Evolutionary conservation across 495 filamentous ascomycete species (phyloP).

Genomic region (Penicillium manginii): DNA sequence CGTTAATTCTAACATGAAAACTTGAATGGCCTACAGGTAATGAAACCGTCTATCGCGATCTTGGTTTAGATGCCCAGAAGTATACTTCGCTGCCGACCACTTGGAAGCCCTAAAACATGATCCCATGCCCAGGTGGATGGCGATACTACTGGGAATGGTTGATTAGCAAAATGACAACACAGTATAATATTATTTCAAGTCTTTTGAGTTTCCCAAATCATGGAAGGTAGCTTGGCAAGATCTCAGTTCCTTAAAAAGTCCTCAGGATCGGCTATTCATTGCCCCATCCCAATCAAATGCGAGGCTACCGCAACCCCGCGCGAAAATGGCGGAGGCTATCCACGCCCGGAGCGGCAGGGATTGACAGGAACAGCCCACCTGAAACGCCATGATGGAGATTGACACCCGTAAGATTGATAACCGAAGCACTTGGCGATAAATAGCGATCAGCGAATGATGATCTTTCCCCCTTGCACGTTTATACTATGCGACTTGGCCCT

Average conservation of each 20-base stretch:
- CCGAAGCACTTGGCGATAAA: slow-evolving; percentile 15
- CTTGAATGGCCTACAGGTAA: slow-evolving; percentile 45
- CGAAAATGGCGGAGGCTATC: slow-evolving; percentile 8
- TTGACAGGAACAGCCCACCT: not conserved
- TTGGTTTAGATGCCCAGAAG: slow-evolving; percentile 54
- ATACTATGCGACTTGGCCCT: not conserved
- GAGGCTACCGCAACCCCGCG: not conserved
- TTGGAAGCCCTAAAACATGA: slow-evolving; percentile 39
- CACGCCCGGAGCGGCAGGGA: slow-evolving; percentile 3
- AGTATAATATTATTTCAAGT: no score
- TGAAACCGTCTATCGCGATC: slow-evolving; percentile 56
- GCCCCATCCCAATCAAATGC: not conserved
- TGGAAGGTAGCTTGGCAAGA: not conserved
- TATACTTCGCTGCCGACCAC: slow-evolving; percentile 54
- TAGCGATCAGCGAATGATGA: slow-evolving; percentile 18
- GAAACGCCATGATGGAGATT: not conserved
- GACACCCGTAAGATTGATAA: slow-evolving; percentile 12
- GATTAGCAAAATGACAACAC: no score
- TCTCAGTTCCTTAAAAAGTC: not conserved
- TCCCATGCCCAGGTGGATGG: no score
- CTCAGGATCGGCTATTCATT: not conserved
- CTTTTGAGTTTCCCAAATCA: not conserved
- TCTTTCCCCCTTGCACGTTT: slow-evolving; percentile 16
- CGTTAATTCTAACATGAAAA: not conserved
- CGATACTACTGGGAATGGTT: no score